Base-by-base conservation (phyloP, 2,329 filamentous ascomycete species). In the Phaeosphaeriaceae sp. region DNA sequence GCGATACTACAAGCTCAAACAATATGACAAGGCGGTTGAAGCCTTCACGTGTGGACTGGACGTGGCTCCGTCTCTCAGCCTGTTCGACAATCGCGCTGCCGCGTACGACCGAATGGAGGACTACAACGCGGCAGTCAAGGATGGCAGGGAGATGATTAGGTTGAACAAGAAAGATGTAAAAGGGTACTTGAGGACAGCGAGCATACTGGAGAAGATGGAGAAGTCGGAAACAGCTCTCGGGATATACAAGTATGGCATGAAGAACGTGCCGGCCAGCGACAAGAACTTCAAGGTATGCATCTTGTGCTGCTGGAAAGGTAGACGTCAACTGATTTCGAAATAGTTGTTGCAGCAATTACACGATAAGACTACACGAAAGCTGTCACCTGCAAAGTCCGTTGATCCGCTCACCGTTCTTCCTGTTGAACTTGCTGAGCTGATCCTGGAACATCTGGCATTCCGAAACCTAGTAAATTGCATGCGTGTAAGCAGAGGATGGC, bases 231-330 rank as follows among this genome's bases (percentile, higher is more conserved):
- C 80, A 22, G 87, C 87, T 6, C 66, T 85, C 13, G 80, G 82
- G 11, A 81, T 88, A 22, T 88, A 88, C 72, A 79, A 82, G 24
- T 83, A 85, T 67, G 87, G 84, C n/a, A 74, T 88, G 62, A 84
- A 83, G 59, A 80, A 77, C 47, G 76, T 88, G 20, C 75, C 80
- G 10, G 68, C 75, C n/a, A 70, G 76, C 2, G 65, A 73, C 33
- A 66, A 69, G 53, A 68, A 73, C 51, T 74, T 72, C 63, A 70
- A 69, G 62, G 73, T 74, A 55, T 27, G 62, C 51, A 10, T 2
- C 6, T 15, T 1, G 7, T 1, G 13, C 17, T 19, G 17, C 44
- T 33, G 7, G 10, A 22, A 41, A n/a, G 21, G 22, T 42, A 27
- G 33, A 20, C 19, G 13, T 51, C 27, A 17, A 5, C 51, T 58